Percentiles rank a stretch among this genome's conserved stretches.
Conservation (phyloP, 176 grass and related monocot species). For the Avena eriantha region DNA sequence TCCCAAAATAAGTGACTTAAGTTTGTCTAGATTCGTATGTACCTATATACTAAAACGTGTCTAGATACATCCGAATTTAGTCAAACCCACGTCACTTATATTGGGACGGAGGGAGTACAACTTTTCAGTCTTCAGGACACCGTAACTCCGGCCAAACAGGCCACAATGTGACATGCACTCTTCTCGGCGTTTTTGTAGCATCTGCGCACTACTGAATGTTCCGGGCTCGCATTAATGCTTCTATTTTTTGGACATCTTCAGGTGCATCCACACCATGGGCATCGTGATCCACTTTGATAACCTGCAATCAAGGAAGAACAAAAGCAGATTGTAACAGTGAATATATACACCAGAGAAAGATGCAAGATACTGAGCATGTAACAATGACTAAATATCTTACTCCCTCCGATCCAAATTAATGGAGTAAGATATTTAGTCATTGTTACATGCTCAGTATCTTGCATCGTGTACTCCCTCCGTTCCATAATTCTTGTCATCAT, state of each 20-base stretch:
- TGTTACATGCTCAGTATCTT: background rate
- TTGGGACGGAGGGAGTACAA: too few relatives aligned
- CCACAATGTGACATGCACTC: background rate
- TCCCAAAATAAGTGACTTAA: too few relatives aligned
- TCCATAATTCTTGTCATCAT: too few relatives aligned
- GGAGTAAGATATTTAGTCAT: background rate
- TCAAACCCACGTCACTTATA: too few relatives aligned
- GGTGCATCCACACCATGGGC: constrained; percentile 93
- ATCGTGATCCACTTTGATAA: constrained; percentile 98
- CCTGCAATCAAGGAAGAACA: constrained; percentile 52
- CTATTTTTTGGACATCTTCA: constrained; percentile 85
- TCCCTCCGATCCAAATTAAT: too few relatives aligned
- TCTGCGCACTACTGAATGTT: constrained; percentile 58
- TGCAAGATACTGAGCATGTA: background rate
- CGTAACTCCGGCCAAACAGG: background rate
- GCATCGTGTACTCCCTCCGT: too few relatives aligned
- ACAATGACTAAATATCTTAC: background rate
- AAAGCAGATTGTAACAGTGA: background rate
- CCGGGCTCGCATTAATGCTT: constrained; percentile 75
- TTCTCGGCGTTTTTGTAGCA: background rate
- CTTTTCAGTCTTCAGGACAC: background rate
- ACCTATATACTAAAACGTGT: too few relatives aligned
- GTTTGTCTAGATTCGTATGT: too few relatives aligned
- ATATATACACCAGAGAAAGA: constrained; percentile 6
- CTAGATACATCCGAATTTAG: too few relatives aligned